These are phyloP conservation scores for Pseudocercospora crystallina DNA, from an alignment of 2,329 filamentous ascomycete genomes.

Conservation along the genomic window DNA sequence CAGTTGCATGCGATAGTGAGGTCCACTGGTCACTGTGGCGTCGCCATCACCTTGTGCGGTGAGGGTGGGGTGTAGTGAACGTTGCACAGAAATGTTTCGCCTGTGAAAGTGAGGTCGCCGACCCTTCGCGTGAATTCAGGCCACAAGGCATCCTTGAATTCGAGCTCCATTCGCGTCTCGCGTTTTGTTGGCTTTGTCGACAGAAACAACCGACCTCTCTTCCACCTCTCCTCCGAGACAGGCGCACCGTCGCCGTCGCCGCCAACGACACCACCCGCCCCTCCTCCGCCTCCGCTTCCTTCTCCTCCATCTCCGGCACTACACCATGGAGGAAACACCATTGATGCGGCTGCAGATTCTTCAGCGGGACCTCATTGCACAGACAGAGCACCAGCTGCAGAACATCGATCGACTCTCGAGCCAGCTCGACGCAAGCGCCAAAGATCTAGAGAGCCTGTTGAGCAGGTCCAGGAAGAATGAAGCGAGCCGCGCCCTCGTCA, in stretches of 20 bases:
- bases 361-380: slow-evolving; percentile 77
- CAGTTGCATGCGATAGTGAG: too few relatives aligned
- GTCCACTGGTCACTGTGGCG: too few relatives aligned
- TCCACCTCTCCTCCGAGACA: background rate
- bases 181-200: too few relatives aligned
- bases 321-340: slow-evolving; percentile 68
- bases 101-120: too few relatives aligned
- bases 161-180: too few relatives aligned
- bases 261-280: background rate
- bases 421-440: slow-evolving; percentile 65
- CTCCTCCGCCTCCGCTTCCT: background rate
- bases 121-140: too few relatives aligned
- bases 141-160: too few relatives aligned
- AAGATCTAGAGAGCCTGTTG: slow-evolving; percentile 69
- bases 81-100: too few relatives aligned
- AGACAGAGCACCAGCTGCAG: slow-evolving; percentile 69
- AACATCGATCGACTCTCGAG: slow-evolving; percentile 67
- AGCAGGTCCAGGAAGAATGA: slow-evolving; percentile 74
- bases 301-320: background rate
- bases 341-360: slow-evolving; percentile 79
- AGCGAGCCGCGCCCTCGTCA: slow-evolving; percentile 68
- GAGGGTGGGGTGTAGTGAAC: too few relatives aligned
- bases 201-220: background rate
- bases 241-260: background rate
- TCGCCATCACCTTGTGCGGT: too few relatives aligned